phyloP scores from a whole-genome alignment of 192 early-diverging fungal genomes.

The Podila horticola region DNA sequence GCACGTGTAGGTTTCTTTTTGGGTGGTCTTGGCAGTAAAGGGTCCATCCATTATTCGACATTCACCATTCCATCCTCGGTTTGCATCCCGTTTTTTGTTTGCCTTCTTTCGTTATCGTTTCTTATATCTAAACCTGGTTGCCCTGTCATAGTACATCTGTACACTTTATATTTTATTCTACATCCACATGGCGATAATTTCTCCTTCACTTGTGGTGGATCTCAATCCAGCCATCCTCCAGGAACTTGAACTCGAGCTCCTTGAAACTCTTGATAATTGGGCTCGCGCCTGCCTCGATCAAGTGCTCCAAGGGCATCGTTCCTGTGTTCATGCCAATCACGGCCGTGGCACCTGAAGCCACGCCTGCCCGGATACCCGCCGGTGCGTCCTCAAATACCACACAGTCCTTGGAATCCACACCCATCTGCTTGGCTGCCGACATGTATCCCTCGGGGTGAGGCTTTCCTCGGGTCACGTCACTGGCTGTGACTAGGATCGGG shows the following conservation, averaged over 20 bases:
- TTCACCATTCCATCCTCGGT: too few species aligned
- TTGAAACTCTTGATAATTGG: conserved; percentile 52
- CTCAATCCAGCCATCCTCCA: conserved; percentile 52
- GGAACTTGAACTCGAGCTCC: conserved; percentile 41
- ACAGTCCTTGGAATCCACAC: conserved; percentile 46
- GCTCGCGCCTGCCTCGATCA: conserved; percentile 55
- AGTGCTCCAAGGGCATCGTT: conserved; percentile 54
- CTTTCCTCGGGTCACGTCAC: conserved; percentile 45
- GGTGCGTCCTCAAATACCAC: conserved; percentile 67
- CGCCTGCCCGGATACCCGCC: conserved; percentile 55
- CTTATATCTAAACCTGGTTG: too few species aligned
- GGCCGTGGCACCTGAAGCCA: conserved; percentile 47
- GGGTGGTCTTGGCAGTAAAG: too few species aligned
- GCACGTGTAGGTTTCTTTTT: too few species aligned
- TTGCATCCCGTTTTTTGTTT: too few species aligned
- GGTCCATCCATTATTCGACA: too few species aligned
- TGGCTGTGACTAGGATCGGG: conserved; percentile 30
- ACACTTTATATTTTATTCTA: not conserved
- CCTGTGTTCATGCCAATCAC: conserved; percentile 50
- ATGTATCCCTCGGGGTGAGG: conserved; percentile 59
- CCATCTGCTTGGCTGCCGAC: conserved; percentile 41
- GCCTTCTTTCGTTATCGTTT: too few species aligned
- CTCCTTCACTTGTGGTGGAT: conserved; percentile 12
- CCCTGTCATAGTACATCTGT: too few species aligned
- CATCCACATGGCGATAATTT: not conserved